phyloP scores from a whole-genome alignment of 495 filamentous ascomycete species.

The Achaetomiella virescens region DNA sequence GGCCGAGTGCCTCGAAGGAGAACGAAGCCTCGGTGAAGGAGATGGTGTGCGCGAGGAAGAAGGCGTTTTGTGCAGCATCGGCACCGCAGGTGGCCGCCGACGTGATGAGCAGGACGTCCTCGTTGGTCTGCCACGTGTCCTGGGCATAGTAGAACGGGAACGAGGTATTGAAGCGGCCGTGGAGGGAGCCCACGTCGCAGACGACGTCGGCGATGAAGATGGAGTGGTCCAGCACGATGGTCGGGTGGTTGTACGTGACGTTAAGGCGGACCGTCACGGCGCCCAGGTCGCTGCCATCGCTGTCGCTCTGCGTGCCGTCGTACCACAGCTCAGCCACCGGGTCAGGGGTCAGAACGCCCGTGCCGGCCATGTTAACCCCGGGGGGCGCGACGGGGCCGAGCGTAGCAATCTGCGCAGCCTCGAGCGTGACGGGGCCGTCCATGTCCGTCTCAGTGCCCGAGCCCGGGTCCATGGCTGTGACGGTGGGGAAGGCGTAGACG shows the following conservation, averaged over 20 bases:
- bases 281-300: neutral
- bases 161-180: slow-evolving; percentile 6
- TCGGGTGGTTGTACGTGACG: slow-evolving; percentile 13
- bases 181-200: slow-evolving; percentile 3
- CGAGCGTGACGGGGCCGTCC: neutral
- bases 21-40: neutral
- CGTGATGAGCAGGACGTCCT: slow-evolving; percentile 8
- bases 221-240: slow-evolving; percentile 14
- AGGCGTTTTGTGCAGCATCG: slow-evolving; percentile 11
- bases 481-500: neutral
- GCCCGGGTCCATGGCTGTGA: neutral
- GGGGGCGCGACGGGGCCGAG: neutral
- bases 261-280: slow-evolving; percentile 1
- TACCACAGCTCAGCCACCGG: slow-evolving; percentile 2
- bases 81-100: slow-evolving; percentile 11
- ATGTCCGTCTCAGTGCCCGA: neutral
- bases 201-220: slow-evolving; percentile 8
- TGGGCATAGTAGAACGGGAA: slow-evolving; percentile 1
- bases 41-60: slow-evolving; percentile 12
- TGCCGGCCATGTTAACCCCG: slow-evolving; percentile 7
- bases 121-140: slow-evolving; percentile 5
- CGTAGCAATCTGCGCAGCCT: neutral
- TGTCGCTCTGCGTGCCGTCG: slow-evolving; percentile 2
- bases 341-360: slow-evolving; percentile 2
- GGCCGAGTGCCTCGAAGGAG: slow-evolving; percentile 6